Evolutionary conservation across 306 rosid genomes (phyloP).

Genomic region (Prunus kanzakura): DNA sequence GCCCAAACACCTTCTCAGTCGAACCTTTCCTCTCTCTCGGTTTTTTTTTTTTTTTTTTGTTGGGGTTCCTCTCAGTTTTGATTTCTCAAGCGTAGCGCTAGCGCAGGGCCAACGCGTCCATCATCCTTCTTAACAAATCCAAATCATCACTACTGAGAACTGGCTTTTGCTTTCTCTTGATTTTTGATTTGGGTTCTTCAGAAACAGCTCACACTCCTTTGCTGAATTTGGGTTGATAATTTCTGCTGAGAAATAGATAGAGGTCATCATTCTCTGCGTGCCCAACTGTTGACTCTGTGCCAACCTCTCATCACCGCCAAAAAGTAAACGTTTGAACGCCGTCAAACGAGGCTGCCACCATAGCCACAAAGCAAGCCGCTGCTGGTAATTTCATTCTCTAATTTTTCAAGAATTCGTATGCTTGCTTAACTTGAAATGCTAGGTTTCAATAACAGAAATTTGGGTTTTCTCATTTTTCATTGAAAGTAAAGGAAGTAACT

Average conservation of each 20-base stretch:
- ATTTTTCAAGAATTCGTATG: not conserved
- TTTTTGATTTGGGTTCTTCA: not conserved
- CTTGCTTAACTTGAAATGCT: not conserved
- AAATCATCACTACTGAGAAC: no score
- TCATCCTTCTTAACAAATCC: no score
- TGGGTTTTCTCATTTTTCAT: not conserved
- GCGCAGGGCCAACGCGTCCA: no score
- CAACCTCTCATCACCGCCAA: not conserved
- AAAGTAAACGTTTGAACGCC: not conserved
- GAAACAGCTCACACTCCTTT: not conserved
- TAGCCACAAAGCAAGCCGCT: not conserved
- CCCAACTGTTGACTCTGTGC: not conserved
- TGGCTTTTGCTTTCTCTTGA: not conserved
- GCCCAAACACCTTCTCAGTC: no score
- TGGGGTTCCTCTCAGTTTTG: no score
- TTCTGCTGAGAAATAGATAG: not conserved
- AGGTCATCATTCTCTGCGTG: not conserved
- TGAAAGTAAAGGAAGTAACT: not conserved
- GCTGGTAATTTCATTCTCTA: not conserved
- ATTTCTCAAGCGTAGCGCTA: no score
- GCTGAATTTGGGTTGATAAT: not conserved
- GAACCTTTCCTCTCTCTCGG: no score
- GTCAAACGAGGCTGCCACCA: not conserved
- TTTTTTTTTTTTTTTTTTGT: no score
- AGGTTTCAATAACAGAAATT: not conserved